These are phyloP conservation scores for Zymoseptoria pseudotritici DNA, from an alignment of 2,329 filamentous ascomycete genomes.

Conservation along the genomic window DNA sequence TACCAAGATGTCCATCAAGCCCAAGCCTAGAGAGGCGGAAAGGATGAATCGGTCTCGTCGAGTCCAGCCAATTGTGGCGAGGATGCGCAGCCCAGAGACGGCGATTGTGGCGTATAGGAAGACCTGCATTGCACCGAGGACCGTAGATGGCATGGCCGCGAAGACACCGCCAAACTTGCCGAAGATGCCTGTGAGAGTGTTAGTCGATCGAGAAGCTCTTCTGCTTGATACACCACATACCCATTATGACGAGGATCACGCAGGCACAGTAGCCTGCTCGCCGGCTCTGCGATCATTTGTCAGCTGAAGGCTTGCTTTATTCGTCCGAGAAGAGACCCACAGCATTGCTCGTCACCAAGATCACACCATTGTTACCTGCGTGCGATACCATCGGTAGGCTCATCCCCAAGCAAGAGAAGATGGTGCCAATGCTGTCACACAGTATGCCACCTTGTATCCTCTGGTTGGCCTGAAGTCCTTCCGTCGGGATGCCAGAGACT, in stretches of 20 bases:
- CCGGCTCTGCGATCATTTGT: conserved; percentile 7
- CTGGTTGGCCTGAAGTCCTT: conserved; percentile 13
- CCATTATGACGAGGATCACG: conserved; percentile 13
- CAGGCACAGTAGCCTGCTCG: conserved; percentile 14
- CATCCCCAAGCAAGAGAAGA: conserved; percentile 11
- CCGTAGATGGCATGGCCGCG: conserved; percentile 11
- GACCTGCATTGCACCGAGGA: conserved; percentile 50
- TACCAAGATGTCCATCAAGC: conserved; percentile 14
- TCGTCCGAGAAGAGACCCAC: conserved; percentile 4
- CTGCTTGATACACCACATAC: background rate
- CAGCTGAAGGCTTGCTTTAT: background rate
- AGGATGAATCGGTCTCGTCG: conserved; percentile 73
- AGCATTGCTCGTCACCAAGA: conserved; percentile 17
- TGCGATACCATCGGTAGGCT: conserved; percentile 15
- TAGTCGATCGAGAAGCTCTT: background rate
- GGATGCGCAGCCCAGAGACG: conserved; percentile 67
- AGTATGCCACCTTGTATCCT: conserved; percentile 18
- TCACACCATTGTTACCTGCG: conserved; percentile 16
- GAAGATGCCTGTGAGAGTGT: conserved; percentile 4
- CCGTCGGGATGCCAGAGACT: conserved; percentile 10
- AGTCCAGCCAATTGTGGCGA: conserved; percentile 61
- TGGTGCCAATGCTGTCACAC: conserved; percentile 13
- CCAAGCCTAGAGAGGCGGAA: conserved; percentile 13
- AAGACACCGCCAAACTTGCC: conserved; percentile 16
- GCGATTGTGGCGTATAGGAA: conserved; percentile 71